These are phyloP conservation scores for Tolypocladium ophioglossoides DNA, from an alignment of 2,329 filamentous ascomycete genomes.

Conservation along the genomic window DNA sequence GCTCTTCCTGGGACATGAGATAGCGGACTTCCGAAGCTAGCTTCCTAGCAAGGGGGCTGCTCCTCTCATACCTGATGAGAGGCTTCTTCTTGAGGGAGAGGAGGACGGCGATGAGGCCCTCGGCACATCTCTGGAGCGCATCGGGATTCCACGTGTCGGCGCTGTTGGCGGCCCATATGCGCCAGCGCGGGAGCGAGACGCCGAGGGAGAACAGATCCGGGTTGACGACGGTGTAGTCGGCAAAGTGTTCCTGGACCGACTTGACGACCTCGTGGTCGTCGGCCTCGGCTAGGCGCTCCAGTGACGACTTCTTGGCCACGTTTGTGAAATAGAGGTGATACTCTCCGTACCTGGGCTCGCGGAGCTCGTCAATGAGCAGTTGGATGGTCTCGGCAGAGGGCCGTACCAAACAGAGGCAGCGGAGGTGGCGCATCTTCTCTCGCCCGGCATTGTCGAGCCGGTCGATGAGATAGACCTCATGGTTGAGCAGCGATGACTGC, in stretches of 20 bases:
- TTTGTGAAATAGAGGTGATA: constrained; percentile 98
- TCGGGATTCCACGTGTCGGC: constrained; percentile 89
- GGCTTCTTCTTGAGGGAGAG: constrained; percentile 94
- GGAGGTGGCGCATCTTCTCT: constrained; percentile 96
- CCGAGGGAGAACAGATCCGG: constrained; percentile 82
- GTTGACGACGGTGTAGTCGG: constrained; percentile 91
- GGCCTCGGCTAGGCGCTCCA: constrained; percentile 89
- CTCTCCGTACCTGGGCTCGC: constrained; percentile 94
- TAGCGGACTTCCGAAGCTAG: constrained; percentile 87
- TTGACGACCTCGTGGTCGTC: constrained; percentile 97
- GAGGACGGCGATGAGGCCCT: constrained; percentile 75
- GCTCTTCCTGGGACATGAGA: constrained; percentile 88
- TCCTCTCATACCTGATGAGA: constrained; percentile 85
- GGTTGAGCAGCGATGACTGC: constrained; percentile 85
- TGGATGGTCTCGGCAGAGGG: constrained; percentile 91
- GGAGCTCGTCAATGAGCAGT: constrained; percentile 84
- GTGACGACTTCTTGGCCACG: constrained; percentile 88
- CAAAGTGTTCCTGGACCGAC: constrained; percentile 88
- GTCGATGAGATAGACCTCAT: constrained; percentile 97
- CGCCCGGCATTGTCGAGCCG: constrained; percentile 80
- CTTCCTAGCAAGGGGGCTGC: constrained; percentile 83
- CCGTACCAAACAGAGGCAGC: constrained; percentile 85
- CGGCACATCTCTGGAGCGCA: constrained; percentile 73
- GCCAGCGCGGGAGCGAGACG: constrained; percentile 58
- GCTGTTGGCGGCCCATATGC: constrained; percentile 63